Evolutionary conservation across 2,329 filamentous ascomycete genomes (phyloP), one percentile per base, ranked within the genome.

Genomic region (Dryadomyces quercivorus): DNA sequence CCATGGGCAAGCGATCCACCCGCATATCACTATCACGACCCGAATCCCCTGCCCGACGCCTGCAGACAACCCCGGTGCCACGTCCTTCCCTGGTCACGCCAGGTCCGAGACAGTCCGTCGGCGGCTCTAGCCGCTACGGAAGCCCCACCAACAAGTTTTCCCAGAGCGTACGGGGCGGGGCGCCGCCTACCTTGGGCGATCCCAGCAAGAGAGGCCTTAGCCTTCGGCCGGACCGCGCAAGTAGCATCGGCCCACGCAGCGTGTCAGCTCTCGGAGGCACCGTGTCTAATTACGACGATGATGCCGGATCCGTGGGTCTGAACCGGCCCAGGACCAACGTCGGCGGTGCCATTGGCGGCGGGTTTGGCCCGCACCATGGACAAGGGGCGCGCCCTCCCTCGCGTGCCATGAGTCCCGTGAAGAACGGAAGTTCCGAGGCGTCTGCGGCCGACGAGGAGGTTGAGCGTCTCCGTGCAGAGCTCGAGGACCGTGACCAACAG

Each of bases 401-500:
- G 3, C 73, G 77, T 44, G 71, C 74, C n/a, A 61, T 63, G 43
- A 66, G 54, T 47, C 52, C 51, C 31, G 18, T n/a, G 5, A 56
- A 59, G 34, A 58, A 59, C 20, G 63, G 62, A 12, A 63, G 55
- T 50, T 44, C 55, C 16, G 48, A 48, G 5, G 55, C 53, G 1
- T 34, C 56, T 15, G 53, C 57, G 50, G 73, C 84, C 57, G 85
- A 86, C 36, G 84, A 86, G 46, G 88, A 95, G 65, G 68, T 94
- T 8, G 83, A 86, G 61, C 77, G 81, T 36, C 74, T 98, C 31
- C 83, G 81, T 57, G 72, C 75, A 43, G 81, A 92, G 66, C 75
- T 97, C 20, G 83, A 90, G 59, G 90, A 95, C 58, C 84, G 89
- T 34, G 90, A 97, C 61, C 81, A 77, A 60, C 88, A 95, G 66